Percentiles rank a stretch among this genome's conserved stretches.
These are phyloP conservation scores for Rhipidocladum racemiflorum DNA, from an alignment of 176 grass and related monocot genomes.

Conservation along the genomic window DNA sequence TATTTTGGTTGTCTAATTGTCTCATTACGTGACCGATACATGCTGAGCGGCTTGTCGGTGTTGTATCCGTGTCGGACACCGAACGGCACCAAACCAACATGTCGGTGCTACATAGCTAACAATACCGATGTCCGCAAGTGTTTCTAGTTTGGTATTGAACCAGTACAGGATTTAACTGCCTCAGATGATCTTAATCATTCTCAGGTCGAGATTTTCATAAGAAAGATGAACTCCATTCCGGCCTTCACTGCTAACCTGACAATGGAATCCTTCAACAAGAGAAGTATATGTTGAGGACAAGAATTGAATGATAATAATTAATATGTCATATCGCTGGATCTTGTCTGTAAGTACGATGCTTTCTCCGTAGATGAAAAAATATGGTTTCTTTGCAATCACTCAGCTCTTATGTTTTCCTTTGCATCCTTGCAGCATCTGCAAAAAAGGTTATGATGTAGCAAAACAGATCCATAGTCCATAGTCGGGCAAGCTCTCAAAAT, in stretches of 20 bases:
- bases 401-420: background rate
- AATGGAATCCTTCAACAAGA: slow-evolving; percentile 91
- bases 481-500: background rate
- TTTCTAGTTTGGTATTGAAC: background rate
- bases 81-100: no score
- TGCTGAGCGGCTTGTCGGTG: no score
- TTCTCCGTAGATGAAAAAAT: background rate
- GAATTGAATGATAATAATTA: background rate
- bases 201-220: slow-evolving; percentile 88
- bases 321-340: background rate
- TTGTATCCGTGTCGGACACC: no score
- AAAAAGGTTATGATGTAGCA: background rate
- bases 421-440: background rate
- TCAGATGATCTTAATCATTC: slow-evolving; percentile 7
- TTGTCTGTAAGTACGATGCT: background rate
- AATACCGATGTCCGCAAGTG: background rate
- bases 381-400: background rate
- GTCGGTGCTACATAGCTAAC: no score
- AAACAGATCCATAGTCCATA: background rate
- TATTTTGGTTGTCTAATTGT: no score
- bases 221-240: slow-evolving; percentile 86
- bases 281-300: slow-evolving; percentile 58
- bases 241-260: slow-evolving; percentile 95
- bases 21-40: no score
- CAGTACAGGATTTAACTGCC: background rate